A percentile compares a stretch with the other conserved stretches of the same genome.
Conservation (phyloP, 306 rosid genomes). For the Vigna unguiculata region DNA sequence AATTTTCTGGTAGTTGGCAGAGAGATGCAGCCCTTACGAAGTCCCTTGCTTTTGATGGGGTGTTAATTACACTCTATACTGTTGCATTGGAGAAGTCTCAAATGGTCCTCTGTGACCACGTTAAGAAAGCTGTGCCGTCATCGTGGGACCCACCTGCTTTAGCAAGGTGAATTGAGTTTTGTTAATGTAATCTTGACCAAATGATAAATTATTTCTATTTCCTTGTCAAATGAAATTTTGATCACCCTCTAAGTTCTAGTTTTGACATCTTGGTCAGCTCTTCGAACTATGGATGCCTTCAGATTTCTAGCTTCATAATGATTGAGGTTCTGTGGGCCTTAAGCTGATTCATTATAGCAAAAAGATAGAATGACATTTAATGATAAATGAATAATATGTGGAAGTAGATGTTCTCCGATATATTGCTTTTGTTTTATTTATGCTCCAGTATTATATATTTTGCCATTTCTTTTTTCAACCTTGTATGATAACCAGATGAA, state of each 20-base stretch:
- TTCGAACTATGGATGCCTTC: constrained; percentile 18
- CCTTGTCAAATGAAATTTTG: constrained; percentile 35
- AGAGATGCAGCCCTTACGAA: constrained; percentile 93
- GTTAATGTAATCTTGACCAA: constrained; percentile 30
- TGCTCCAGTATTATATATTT: constrained; percentile 8
- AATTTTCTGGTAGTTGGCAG: constrained; percentile 96
- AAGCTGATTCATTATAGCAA: neutral
- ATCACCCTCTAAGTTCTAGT: constrained; percentile 21
- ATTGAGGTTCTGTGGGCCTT: constrained; percentile 12
- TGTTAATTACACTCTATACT: constrained; percentile 87
- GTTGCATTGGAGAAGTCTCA: constrained; percentile 95
- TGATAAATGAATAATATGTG: neutral
- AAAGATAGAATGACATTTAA: constrained; percentile 13
- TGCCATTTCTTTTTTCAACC: constrained; percentile 7
- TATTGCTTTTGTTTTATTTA: constrained; percentile 27
- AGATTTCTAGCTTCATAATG: neutral
- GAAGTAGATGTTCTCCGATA: constrained; percentile 1
- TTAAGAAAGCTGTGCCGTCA: constrained; percentile 84
- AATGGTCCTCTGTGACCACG: constrained; percentile 74
- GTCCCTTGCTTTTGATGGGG: constrained; percentile 95
- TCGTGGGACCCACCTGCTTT: constrained; percentile 94
- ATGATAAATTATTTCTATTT: constrained; percentile 29
- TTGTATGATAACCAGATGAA: neutral
- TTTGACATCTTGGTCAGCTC: constrained; percentile 20
- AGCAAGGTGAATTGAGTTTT: constrained; percentile 69